Evolutionary conservation across 768 basidiomycete species (phyloP), one percentile per base, ranked within the genome.

Genomic region (Suillus placidus): DNA sequence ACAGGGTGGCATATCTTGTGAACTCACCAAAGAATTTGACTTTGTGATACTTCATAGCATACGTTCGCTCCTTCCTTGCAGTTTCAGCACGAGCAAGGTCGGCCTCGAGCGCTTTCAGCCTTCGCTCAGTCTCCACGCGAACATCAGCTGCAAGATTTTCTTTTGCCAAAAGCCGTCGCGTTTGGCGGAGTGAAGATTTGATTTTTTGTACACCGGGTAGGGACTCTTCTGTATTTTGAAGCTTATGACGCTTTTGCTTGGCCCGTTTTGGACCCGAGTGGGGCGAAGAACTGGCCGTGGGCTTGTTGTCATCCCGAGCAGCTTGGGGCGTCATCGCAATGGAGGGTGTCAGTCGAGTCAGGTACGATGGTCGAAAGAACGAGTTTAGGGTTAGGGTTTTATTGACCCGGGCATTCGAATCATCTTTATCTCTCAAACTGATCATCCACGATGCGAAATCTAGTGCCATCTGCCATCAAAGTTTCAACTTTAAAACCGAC

Each of bases 11-110:
- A 38, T 55, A 7, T 37, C 32, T 47, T 35, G 18, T 14, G 26
- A 43, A 75, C 83, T 69, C 67, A 95, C 95, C 95, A 68, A 99
- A 97, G 79, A 99, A 99, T 76, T 94, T 96, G 71, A 95, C 80
- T 80, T 88, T 94, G 71, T 95, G 95, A 76, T 99, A 99, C 67
- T 86, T 86, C 47, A 84, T 77, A 0, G 93, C 92, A 70, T 93
- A 81, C 51, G 88, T 80, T 55, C 91, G 86, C 76, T 94, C 93
- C 74, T 89, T 89, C 56, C 83, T 83, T 42, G 84, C 82, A 30
- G 75, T 71, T 76, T 92, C 88, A 0, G 90, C 90, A 63, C 80
- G 83, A 32, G 80, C 83, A 16, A 95, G 82, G 69, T 95, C 94
- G 8, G 79, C 83, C 74, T 96, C 88, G 3, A 97, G 84, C 1